phyloP scores from a whole-genome alignment of 2,329 filamentous ascomycete genomes.

The Colletotrichum brevisporum region DNA sequence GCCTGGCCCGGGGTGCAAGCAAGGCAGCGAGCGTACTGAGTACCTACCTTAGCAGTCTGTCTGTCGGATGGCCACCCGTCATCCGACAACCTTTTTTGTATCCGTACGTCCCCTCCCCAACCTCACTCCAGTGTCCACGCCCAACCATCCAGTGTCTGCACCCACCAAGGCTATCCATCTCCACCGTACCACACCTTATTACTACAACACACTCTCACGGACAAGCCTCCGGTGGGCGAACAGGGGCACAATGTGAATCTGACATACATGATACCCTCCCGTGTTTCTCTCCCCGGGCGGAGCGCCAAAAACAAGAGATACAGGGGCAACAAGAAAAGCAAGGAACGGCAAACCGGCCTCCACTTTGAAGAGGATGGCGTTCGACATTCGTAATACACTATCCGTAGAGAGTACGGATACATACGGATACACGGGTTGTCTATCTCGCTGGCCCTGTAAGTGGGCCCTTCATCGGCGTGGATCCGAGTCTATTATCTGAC shows the following conservation, averaged over 20 bases:
- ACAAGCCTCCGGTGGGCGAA: constrained; percentile 19
- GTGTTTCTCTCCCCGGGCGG: neutral
- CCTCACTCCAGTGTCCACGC: neutral
- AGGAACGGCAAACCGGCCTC: neutral
- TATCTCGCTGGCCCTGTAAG: constrained; percentile 1
- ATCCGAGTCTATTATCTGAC: constrained; percentile 1
- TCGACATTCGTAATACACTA: neutral
- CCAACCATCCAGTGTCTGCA: neutral
- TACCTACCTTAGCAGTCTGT: neutral
- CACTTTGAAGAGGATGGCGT: neutral
- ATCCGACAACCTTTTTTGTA: constrained; percentile 24
- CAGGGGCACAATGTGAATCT: constrained; percentile 32
- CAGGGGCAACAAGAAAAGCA: constrained; percentile 21
- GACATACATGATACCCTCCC: constrained; percentile 34
- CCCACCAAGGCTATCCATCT: constrained; percentile 6
- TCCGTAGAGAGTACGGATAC: too few relatives aligned
- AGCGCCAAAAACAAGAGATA: constrained; percentile 5
- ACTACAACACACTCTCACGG: neutral
- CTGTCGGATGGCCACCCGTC: constrained; percentile 20
- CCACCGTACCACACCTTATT: constrained; percentile 13
- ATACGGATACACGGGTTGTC: neutral
- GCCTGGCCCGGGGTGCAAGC: neutral
- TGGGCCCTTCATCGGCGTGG: constrained; percentile 1
- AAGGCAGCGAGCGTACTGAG: neutral
- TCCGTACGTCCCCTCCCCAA: neutral